These are phyloP conservation scores for Salix viminalis DNA, from an alignment of 345 rosid genomes.

Conservation along the genomic window DNA sequence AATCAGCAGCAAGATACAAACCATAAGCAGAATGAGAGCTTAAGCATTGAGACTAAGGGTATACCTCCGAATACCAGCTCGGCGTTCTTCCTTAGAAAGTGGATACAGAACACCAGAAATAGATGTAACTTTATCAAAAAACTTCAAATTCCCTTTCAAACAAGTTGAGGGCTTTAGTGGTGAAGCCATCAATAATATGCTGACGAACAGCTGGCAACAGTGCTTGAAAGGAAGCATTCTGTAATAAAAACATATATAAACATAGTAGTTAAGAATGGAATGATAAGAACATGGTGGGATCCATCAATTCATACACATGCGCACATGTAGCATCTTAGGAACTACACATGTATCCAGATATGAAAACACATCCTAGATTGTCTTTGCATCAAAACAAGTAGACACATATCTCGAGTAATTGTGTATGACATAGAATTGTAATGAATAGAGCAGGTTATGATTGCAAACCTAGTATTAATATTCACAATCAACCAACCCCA, in stretches of 20 bases:
- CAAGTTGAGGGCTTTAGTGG: conserved; percentile 65
- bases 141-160: conserved; percentile 87
- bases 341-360: not conserved
- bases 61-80: conserved; percentile 92
- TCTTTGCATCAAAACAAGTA: not conserved
- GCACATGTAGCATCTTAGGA: not conserved
- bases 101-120: conserved; percentile 77
- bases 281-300: not conserved
- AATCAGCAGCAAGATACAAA: conserved; percentile 12
- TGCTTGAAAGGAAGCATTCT: conserved; percentile 75
- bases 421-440: not conserved
- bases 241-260: conserved; percentile 29
- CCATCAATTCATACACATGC: not conserved
- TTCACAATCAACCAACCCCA: not conserved
- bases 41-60: conserved; percentile 8
- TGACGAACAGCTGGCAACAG: conserved; percentile 75
- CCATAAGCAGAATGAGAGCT: not conserved
- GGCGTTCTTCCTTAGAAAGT: conserved; percentile 90
- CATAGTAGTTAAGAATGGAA: conserved; percentile 8
- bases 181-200: conserved; percentile 80
- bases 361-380: not conserved
- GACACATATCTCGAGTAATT: not conserved
- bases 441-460: not conserved
- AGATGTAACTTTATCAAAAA: conserved; percentile 92
- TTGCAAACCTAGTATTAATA: not conserved